These are phyloP conservation scores for Brassica rapa DNA, from an alignment of 345 rosid species.

Conservation along the genomic window DNA sequence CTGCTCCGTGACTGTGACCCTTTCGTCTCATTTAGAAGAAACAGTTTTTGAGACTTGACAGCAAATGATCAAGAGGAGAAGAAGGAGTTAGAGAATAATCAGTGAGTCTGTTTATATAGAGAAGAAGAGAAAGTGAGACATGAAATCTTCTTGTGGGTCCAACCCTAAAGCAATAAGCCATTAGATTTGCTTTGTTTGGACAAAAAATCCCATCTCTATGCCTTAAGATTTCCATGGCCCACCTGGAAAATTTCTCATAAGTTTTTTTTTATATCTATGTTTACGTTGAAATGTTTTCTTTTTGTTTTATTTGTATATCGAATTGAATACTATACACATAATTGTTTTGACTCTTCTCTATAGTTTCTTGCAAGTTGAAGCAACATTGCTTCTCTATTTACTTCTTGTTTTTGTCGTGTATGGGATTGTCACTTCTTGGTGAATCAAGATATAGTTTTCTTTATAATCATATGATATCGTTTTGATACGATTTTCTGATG, in stretches of 20 bases:
- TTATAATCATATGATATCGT: background rate
- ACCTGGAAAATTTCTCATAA: conserved; percentile 18
- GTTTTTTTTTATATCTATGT: background rate
- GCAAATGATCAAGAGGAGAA: conserved; percentile 17
- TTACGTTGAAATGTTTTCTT: conserved; percentile 4
- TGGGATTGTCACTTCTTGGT: conserved; percentile 25
- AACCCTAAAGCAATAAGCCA: conserved; percentile 29
- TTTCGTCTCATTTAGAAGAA: conserved; percentile 51
- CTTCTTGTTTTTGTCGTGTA: conserved; percentile 28
- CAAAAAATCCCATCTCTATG: conserved; percentile 34
- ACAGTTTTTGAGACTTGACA: conserved; percentile 5
- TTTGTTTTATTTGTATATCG: conserved; percentile 14
- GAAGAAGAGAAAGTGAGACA: conserved; percentile 26
- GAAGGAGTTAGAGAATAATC: conserved; percentile 15
- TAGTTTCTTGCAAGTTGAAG: conserved; percentile 41
- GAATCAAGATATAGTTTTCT: conserved; percentile 24
- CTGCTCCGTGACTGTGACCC: conserved; percentile 51
- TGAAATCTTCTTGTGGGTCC: conserved; percentile 40
- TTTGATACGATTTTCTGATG: conserved; percentile 2
- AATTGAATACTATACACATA: conserved; percentile 3
- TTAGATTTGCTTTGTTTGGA: conserved; percentile 38
- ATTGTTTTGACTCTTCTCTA: background rate
- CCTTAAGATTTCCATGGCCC: conserved; percentile 41
- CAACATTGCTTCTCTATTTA: conserved; percentile 34
- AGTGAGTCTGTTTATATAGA: conserved; percentile 34